These are phyloP conservation scores for Pterocarpus santalinus DNA, from an alignment of 306 rosid species.

Conservation along the genomic window DNA sequence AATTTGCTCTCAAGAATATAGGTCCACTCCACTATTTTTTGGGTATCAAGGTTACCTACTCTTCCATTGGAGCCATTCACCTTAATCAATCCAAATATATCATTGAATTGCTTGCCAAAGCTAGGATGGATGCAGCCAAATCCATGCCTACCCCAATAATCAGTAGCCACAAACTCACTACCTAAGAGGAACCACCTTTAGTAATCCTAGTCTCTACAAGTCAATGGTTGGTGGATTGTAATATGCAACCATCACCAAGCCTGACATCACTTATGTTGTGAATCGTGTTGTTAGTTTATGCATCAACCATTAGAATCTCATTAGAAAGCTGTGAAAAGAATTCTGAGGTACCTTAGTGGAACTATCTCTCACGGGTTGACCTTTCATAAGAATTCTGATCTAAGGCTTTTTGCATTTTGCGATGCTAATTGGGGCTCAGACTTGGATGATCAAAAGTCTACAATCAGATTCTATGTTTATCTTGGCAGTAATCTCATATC, in stretches of 20 bases:
- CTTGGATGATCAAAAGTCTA: no score
- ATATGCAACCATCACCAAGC: background rate
- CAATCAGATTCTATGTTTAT: no score
- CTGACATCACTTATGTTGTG: background rate
- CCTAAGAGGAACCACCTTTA: background rate
- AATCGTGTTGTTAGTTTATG: background rate
- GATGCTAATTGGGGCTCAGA: no score
- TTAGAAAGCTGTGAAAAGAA: no score
- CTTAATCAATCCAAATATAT: background rate
- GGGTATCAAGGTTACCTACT: background rate
- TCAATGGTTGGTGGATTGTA: background rate
- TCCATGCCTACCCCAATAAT: background rate
- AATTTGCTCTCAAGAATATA: background rate
- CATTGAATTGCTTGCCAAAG: background rate
- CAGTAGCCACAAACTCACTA: background rate
- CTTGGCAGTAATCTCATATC: no score
- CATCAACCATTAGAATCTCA: background rate
- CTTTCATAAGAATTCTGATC: no score
- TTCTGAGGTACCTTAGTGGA: no score
- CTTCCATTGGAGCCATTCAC: rapidly evolving
- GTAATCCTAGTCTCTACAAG: background rate
- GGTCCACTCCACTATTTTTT: background rate
- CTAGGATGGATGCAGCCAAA: background rate
- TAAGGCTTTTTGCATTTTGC: no score
- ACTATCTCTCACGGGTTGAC: no score